A percentile compares a stretch with the other conserved stretches of the same genome.
phyloP scores from a whole-genome alignment of 192 early-diverging fungal species.

The Jimgerdemannia lactiflua region DNA sequence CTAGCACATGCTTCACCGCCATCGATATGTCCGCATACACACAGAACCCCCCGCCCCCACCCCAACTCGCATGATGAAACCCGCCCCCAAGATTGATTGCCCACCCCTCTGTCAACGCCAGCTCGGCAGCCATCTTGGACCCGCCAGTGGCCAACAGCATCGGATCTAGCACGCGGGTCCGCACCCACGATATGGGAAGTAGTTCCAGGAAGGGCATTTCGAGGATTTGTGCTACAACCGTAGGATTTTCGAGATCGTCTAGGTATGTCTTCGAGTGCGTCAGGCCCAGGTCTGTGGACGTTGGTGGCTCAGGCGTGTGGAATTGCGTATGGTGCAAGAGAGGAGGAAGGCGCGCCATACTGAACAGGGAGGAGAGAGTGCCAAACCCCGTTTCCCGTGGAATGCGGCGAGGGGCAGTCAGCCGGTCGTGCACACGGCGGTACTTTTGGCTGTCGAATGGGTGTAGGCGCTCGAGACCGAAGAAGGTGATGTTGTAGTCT shows the following conservation, averaged over 20 bases:
- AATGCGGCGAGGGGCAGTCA: neutral
- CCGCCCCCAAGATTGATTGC: constrained; percentile 23
- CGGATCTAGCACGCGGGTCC: constrained; percentile 12
- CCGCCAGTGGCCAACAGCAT: constrained; percentile 21
- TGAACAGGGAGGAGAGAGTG: neutral
- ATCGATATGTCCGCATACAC: constrained; percentile 18
- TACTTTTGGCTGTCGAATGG: neutral
- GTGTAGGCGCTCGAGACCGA: neutral
- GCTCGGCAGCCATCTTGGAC: constrained; percentile 13
- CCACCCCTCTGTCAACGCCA: constrained; percentile 19
- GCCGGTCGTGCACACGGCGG: neutral
- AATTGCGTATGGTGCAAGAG: neutral
- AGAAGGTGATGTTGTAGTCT: neutral
- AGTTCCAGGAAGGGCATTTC: constrained; percentile 15
- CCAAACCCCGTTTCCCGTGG: neutral
- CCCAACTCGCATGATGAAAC: constrained; percentile 20
- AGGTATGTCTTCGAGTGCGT: constrained; percentile 15
- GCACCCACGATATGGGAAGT: constrained; percentile 10
- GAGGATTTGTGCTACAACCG: constrained; percentile 5
- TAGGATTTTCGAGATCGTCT: constrained; percentile 9
- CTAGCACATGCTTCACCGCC: constrained; percentile 6
- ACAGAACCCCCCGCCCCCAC: constrained; percentile 17
- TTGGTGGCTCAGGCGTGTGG: constrained; percentile 10
- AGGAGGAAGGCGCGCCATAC: neutral
- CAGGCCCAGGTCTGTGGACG: constrained; percentile 1